Conservation (phyloP, 2,329 filamentous ascomycete species). For the Sordariomycetes sp. region DNA sequence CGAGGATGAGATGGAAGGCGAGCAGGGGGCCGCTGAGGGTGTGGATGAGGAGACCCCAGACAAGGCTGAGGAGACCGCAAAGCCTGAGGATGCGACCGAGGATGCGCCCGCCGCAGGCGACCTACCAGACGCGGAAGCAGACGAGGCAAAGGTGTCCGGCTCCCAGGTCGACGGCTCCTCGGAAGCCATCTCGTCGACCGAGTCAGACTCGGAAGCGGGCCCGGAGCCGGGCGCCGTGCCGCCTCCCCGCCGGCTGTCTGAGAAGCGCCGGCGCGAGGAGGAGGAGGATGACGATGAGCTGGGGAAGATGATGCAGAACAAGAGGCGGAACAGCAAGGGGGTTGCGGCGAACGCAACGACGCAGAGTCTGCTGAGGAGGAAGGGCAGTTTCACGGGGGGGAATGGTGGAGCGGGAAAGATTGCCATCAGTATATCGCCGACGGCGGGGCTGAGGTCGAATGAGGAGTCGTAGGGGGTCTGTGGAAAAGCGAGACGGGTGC, state of each 20-base stretch:
- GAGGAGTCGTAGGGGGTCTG: constrained; percentile 20
- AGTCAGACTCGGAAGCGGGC: constrained; percentile 12
- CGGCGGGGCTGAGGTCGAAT: constrained; percentile 21
- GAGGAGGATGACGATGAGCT: constrained; percentile 84
- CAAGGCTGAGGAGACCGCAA: background rate
- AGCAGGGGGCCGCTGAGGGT: background rate
- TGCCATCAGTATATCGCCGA: constrained; percentile 40
- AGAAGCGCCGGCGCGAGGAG: constrained; percentile 84
- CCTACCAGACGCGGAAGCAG: constrained; percentile 8
- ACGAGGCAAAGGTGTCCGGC: constrained; percentile 12
- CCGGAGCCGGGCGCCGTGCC: constrained; percentile 19
- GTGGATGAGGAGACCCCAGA: background rate
- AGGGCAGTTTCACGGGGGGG: constrained; percentile 29
- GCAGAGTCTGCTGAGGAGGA: constrained; percentile 18
- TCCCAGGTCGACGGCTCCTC: constrained; percentile 7
- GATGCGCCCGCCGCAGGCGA: constrained; percentile 9
- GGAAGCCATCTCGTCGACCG: constrained; percentile 6
- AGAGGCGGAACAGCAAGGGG: constrained; percentile 46
- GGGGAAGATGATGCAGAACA: constrained; percentile 61
- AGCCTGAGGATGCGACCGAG: constrained; percentile 7
- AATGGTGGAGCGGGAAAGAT: constrained; percentile 35
- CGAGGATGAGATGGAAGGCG: constrained; percentile 16
- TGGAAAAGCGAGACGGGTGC: background rate
- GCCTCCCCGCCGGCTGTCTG: constrained; percentile 59
- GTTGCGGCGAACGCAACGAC: constrained; percentile 20